Conservation (phyloP, 202 grass and related monocot genomes). For the Panicum virgatum region DNA sequence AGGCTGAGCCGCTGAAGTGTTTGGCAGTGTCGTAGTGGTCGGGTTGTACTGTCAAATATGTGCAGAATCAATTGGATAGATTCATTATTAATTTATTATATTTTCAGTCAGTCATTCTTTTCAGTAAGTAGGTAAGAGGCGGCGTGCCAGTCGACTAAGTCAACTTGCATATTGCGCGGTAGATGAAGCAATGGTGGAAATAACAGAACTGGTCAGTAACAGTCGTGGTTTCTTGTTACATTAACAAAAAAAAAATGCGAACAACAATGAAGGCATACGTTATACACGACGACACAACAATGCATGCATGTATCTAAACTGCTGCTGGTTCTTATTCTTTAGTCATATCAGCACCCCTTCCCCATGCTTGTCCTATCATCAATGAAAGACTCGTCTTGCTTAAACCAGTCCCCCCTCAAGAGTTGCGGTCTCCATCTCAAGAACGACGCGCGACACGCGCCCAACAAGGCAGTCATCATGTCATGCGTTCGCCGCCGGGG, state of each 20-base stretch:
- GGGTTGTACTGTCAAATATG: too few species aligned
- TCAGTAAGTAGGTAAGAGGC: too few species aligned
- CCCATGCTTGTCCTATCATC: constrained; percentile 51
- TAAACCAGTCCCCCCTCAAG: constrained; percentile 1
- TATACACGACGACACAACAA: constrained; percentile 5
- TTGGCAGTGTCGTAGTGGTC: too few species aligned
- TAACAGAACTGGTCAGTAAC: constrained; percentile 33
- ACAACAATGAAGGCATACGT: neutral
- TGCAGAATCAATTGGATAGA: too few species aligned
- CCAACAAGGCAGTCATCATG: neutral
- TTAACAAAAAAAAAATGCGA: constrained; percentile 38
- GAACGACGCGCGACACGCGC: neutral
- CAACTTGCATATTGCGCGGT: too few species aligned
- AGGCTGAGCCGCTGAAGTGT: too few species aligned
- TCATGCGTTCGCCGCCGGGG: constrained; percentile 2
- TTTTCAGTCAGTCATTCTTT: too few species aligned
- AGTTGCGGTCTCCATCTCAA: constrained; percentile 45
- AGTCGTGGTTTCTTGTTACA: constrained; percentile 34
- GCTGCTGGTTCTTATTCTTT: constrained; percentile 38
- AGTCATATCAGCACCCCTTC: neutral
- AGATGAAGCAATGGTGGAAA: neutral
- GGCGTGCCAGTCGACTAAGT: too few species aligned
- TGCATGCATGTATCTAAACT: neutral
- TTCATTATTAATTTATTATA: too few species aligned
- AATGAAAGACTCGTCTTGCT: constrained; percentile 35